These are phyloP conservation scores for Amniculicola lignicola DNA, from an alignment of 495 filamentous ascomycete genomes.

Conservation along the genomic window DNA sequence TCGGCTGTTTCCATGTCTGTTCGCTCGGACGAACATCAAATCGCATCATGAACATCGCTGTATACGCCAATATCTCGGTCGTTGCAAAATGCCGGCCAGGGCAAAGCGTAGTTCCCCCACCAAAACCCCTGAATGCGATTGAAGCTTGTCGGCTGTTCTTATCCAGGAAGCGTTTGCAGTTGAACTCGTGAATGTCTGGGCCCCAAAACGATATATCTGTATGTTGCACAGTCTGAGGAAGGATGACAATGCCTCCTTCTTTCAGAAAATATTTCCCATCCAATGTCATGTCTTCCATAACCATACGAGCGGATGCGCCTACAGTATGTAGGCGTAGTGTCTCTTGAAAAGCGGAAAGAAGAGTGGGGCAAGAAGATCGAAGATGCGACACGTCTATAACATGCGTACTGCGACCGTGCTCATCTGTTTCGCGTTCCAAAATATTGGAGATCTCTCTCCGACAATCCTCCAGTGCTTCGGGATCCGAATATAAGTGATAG, in stretches of 20 bases:
- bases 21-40: neutral
- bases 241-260: slow-evolving; percentile 14
- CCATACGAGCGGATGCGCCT: slow-evolving; percentile 14
- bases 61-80: neutral
- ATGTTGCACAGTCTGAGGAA: neutral
- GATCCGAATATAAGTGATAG: slow-evolving; percentile 44
- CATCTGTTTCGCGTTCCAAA: slow-evolving; percentile 5
- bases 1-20: neutral
- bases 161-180: neutral
- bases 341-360: slow-evolving; percentile 26
- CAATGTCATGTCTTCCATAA: slow-evolving; percentile 14
- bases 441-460: slow-evolving; percentile 38
- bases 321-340: slow-evolving; percentile 12
- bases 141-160: neutral
- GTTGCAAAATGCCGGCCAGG: slow-evolving; percentile 7
- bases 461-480: slow-evolving; percentile 42
- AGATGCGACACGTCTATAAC: slow-evolving; percentile 18
- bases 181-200: neutral
- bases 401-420: neutral
- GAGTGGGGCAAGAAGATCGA: slow-evolving; percentile 17
- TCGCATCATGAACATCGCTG: neutral
- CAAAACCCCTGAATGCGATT: neutral
- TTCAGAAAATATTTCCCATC: no score
- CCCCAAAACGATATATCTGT: neutral
- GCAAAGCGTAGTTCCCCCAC: slow-evolving; percentile 3